Evolutionary conservation across 306 rosid genomes (phyloP).

Genomic region (Inga leiocalycina): DNA sequence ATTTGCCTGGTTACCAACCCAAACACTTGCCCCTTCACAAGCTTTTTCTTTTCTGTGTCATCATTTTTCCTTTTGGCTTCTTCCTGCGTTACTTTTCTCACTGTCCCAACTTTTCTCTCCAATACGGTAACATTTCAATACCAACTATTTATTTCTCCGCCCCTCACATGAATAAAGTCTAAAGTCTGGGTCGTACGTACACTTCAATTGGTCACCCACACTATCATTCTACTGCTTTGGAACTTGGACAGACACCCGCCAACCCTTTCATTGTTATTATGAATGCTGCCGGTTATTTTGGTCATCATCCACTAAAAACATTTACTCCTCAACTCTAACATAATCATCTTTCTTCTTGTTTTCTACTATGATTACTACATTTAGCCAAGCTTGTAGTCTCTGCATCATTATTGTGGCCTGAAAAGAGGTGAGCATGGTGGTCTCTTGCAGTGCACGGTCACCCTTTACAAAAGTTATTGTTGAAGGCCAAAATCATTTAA

Average conservation of each 20-base stretch:
- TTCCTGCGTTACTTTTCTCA: not conserved
- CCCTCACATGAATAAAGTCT: constrained; percentile 1
- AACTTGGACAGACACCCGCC: not conserved
- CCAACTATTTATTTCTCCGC: not conserved
- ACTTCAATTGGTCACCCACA: not conserved
- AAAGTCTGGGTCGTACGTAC: not conserved
- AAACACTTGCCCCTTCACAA: not conserved
- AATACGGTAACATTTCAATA: not conserved
- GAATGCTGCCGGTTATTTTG: not conserved
- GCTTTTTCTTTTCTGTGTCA: not conserved
- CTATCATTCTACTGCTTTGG: constrained; percentile 27
- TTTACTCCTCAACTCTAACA: not conserved
- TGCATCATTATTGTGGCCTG: not conserved
- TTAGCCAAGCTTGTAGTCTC: constrained; percentile 11
- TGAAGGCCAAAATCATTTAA: not conserved
- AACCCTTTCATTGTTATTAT: not conserved
- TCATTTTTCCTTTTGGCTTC: not conserved
- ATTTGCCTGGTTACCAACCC: not conserved
- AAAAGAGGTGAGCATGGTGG: constrained; percentile 3
- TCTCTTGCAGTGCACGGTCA: constrained; percentile 5
- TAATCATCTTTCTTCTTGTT: not conserved
- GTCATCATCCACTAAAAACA: not conserved
- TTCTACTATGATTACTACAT: not conserved
- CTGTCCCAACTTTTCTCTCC: not conserved
- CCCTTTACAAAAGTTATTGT: not conserved